Percentiles rank a stretch among this genome's conserved stretches.
Conservation (phyloP, 2,329 filamentous ascomycete genomes). For the Aspergillus pseudoterreus region DNA sequence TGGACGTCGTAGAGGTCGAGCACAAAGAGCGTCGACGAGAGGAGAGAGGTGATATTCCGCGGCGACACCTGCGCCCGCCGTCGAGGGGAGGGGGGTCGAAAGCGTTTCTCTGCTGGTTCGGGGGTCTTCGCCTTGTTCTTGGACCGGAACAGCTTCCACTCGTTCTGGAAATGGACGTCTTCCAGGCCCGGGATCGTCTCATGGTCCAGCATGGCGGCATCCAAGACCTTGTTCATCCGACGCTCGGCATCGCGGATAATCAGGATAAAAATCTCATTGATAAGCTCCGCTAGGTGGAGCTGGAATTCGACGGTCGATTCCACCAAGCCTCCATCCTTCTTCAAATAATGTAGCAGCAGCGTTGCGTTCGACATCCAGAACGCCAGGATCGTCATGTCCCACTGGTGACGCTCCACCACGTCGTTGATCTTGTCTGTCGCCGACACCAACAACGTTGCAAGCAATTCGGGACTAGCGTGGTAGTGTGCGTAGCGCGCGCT, state of each 20-base stretch:
- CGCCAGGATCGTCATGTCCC: conserved; percentile 98
- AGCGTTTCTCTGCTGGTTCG: conserved; percentile 84
- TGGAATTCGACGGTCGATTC: conserved; percentile 85
- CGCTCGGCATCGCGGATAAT: conserved; percentile 95
- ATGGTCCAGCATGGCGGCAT: conserved; percentile 91
- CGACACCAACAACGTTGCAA: conserved; percentile 74
- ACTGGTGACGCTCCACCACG: conserved; percentile 91
- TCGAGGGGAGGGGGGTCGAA: conserved; percentile 89
- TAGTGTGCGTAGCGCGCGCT: conserved; percentile 96
- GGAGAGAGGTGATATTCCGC: conserved; percentile 88
- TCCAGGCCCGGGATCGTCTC: conserved; percentile 98
- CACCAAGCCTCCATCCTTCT: conserved; percentile 82
- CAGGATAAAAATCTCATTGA: conserved; percentile 97
- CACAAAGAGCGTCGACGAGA: conserved; percentile 95
- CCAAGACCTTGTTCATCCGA: conserved; percentile 91
- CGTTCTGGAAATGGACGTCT: conserved; percentile 93
- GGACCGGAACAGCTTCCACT: conserved; percentile 95
- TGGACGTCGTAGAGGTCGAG: conserved; percentile 98
- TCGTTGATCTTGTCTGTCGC: conserved; percentile 97
- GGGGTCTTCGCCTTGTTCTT: conserved; percentile 81
- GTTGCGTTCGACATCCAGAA: conserved; percentile 99
- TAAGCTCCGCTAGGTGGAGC: conserved; percentile 84
- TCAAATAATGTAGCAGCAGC: conserved; percentile 89
- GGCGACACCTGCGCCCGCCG: conserved; percentile 87
- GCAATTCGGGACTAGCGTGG: conserved; percentile 79